Conservation (phyloP, 108 stramenopile genomes). For the Cyclotella sp. region DNA sequence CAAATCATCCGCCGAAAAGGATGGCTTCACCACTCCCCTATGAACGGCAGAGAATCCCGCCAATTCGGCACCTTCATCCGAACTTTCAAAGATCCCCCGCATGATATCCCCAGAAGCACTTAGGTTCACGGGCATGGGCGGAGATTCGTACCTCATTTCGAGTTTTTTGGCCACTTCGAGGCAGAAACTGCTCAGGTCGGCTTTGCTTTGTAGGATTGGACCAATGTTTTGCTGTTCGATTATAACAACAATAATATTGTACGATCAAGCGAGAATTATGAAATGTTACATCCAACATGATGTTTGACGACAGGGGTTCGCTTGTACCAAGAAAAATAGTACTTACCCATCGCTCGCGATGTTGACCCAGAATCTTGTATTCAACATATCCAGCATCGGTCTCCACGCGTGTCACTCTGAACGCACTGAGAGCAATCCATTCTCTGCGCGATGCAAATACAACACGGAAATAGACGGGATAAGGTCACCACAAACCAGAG, state of each 20-base stretch:
- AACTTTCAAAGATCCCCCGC: background rate
- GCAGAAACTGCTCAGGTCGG: constrained; percentile 65
- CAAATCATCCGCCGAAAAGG: constrained; percentile 23
- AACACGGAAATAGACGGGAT: background rate
- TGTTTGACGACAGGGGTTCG: background rate
- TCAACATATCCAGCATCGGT: constrained; percentile 70
- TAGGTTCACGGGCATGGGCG: constrained; percentile 68
- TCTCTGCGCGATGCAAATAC: constrained; percentile 31
- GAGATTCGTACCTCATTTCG: constrained; percentile 72
- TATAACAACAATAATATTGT: background rate
- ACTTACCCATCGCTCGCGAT: constrained; percentile 58
- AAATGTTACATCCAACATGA: background rate
- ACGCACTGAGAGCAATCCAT: constrained; percentile 61
- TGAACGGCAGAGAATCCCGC: background rate
- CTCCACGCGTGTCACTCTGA: constrained; percentile 61
- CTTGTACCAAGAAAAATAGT: background rate
- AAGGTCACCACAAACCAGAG: background rate
- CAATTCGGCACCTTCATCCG: background rate
- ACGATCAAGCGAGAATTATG: background rate
- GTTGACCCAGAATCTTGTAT: constrained; percentile 58
- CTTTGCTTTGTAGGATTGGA: constrained; percentile 66
- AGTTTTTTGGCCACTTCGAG: constrained; percentile 69
- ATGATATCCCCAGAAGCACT: constrained; percentile 23
- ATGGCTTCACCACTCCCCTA: background rate
- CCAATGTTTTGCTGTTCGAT: constrained; percentile 46